Conservation (phyloP, 495 filamentous ascomycete species). For the Parathielavia appendiculata region DNA sequence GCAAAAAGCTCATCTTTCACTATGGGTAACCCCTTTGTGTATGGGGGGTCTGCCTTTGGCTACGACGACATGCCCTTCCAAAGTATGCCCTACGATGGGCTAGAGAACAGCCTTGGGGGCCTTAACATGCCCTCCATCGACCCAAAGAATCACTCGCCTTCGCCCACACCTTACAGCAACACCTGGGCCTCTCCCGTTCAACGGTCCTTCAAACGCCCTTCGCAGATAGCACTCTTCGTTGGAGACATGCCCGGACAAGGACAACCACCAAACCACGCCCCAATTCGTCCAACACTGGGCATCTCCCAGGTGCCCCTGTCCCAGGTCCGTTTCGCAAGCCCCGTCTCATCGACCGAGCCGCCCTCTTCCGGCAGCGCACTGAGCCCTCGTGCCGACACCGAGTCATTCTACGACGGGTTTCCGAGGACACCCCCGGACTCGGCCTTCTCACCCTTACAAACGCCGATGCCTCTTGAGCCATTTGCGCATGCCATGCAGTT, state of each 20-base stretch:
- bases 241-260: constrained; percentile 7
- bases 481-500: constrained; percentile 21
- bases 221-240: constrained; percentile 24
- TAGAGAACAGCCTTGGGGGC: constrained; percentile 10
- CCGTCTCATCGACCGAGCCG: constrained; percentile 32
- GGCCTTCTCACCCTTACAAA: constrained; percentile 28
- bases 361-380: constrained; percentile 34
- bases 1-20: not conserved
- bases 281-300: constrained; percentile 17
- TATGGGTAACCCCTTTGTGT: constrained; percentile 10
- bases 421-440: constrained; percentile 35
- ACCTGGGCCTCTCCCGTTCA: constrained; percentile 22
- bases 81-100: not conserved
- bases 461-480: constrained; percentile 17
- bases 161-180: constrained; percentile 2
- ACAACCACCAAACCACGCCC: constrained; percentile 11
- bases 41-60: constrained; percentile 1
- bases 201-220: constrained; percentile 30
- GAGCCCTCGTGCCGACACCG: constrained; percentile 37
- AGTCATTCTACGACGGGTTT: constrained; percentile 32
- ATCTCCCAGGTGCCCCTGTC: constrained; percentile 22
- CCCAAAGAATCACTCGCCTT: constrained; percentile 20
- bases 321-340: constrained; percentile 29
- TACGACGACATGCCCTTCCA: constrained; percentile 16
- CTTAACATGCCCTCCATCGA: constrained; percentile 20